These are phyloP conservation scores for Antrodiella citrinella DNA, from an alignment of 768 basidiomycete genomes.

Conservation along the genomic window DNA sequence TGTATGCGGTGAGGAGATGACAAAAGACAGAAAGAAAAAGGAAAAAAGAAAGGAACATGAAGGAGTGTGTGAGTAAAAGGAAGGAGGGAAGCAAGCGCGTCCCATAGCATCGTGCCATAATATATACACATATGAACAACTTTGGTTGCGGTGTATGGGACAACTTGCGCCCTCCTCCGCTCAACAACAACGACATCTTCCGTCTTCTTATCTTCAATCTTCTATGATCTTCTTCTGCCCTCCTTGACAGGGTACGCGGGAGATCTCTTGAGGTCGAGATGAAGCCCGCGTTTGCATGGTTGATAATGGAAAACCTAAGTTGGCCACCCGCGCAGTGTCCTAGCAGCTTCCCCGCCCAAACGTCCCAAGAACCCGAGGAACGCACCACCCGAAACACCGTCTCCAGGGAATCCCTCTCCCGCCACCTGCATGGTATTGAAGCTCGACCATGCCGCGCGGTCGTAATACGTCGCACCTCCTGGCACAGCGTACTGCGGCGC, in stretches of 20 bases:
- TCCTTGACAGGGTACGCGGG: no score
- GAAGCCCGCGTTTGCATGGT: no score
- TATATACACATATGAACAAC: background rate
- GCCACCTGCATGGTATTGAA: constrained; percentile 65
- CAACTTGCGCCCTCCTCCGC: background rate
- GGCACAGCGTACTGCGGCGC: constrained; percentile 50
- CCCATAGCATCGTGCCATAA: background rate
- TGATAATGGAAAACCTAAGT: constrained; percentile 35
- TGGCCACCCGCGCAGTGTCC: constrained; percentile 73
- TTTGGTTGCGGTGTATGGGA: background rate
- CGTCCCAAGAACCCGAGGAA: constrained; percentile 66
- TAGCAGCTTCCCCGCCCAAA: constrained; percentile 66
- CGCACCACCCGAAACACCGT: constrained; percentile 40
- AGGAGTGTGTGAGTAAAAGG: background rate
- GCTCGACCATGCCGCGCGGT: constrained; percentile 71
- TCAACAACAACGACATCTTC: background rate
- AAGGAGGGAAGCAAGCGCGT: background rate
- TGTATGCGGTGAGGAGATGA: background rate
- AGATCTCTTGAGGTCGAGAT: no score
- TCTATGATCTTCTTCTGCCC: background rate
- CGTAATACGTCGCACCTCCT: constrained; percentile 66
- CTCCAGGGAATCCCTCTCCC: constrained; percentile 59
- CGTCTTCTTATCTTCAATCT: no score
- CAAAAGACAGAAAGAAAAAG: background rate
- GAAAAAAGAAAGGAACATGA: constrained; percentile 1